These are phyloP conservation scores for Crithidia mellificae DNA, from an alignment of 208 protist genomes.

Conservation along the genomic window DNA sequence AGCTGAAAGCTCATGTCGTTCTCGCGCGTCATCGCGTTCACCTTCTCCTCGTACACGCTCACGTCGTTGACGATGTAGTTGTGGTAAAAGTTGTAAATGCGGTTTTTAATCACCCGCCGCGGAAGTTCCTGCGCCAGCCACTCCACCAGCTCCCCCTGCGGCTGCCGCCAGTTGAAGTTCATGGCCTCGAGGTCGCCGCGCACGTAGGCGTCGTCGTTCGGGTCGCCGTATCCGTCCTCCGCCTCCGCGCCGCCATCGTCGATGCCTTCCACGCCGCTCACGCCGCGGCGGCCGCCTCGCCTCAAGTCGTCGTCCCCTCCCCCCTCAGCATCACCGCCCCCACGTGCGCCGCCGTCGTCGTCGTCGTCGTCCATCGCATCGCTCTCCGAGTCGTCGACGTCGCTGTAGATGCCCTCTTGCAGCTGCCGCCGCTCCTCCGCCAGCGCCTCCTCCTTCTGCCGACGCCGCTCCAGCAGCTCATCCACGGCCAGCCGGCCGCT, in stretches of 20 bases:
- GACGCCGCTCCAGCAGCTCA: constrained; percentile 73
- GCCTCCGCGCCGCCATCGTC: constrained; percentile 21
- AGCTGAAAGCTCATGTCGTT: constrained; percentile 94
- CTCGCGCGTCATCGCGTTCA: constrained; percentile 90
- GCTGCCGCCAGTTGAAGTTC: constrained; percentile 88
- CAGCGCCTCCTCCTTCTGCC: constrained; percentile 57
- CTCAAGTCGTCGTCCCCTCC: no score
- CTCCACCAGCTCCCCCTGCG: constrained; percentile 84
- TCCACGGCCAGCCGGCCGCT: constrained; percentile 70
- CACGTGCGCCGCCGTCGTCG: constrained; percentile 6
- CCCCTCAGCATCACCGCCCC: background rate
- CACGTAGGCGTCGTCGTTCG: constrained; percentile 69
- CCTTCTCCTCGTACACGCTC: constrained; percentile 82
- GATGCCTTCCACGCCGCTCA: background rate
- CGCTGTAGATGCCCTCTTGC: constrained; percentile 86
- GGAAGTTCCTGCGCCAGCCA: constrained; percentile 91
- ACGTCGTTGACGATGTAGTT: constrained; percentile 86
- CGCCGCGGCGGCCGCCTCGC: constrained; percentile 4
- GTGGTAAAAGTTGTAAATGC: constrained; percentile 91
- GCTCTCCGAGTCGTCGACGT: constrained; percentile 63
- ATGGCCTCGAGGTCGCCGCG: constrained; percentile 73
- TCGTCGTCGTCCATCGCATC: constrained; percentile 39
- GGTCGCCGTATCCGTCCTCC: constrained; percentile 37
- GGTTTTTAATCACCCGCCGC: constrained; percentile 85
- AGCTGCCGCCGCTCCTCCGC: constrained; percentile 68